Conservation (phyloP, 1,284 basidiomycete species). For the Cryptococcus deneoformans region DNA sequence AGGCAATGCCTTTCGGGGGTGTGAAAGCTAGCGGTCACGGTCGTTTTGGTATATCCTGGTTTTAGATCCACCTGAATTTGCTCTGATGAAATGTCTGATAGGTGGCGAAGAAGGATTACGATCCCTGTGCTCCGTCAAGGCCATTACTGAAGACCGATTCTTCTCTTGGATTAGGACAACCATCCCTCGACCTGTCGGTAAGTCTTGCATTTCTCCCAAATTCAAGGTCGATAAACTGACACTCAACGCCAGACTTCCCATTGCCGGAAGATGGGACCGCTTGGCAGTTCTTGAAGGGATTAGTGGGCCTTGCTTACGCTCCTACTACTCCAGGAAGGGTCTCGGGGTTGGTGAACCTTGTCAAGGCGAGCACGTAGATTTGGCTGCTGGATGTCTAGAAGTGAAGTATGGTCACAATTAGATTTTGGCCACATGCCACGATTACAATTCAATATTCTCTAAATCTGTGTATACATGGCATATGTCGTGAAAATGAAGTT, state of each 20-base stretch:
- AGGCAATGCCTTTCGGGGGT: conserved; percentile 92
- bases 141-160: conserved; percentile 79
- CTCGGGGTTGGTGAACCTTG: conserved; percentile 31
- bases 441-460: too few relatives aligned
- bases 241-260: conserved; percentile 40
- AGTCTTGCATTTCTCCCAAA: too few relatives aligned
- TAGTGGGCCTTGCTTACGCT: conserved; percentile 71
- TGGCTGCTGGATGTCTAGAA: too few relatives aligned
- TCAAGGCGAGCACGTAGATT: conserved; percentile 16
- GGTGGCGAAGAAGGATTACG: conserved; percentile 90
- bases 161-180: conserved; percentile 75
- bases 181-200: conserved; percentile 64
- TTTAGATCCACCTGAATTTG: too few relatives aligned
- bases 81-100: too few relatives aligned
- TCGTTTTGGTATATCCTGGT: too few relatives aligned
- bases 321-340: conserved; percentile 46
- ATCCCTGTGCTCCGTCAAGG: conserved; percentile 79
- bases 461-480: background rate
- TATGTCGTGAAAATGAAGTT: background rate
- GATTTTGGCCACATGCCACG: too few relatives aligned
- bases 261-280: conserved; percentile 23
- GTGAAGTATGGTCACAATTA: too few relatives aligned
- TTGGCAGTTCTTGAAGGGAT: conserved; percentile 74
- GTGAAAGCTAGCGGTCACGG: conserved; percentile 86
- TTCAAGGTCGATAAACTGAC: too few relatives aligned